These are phyloP conservation scores for Clonostachys byssicola DNA, from an alignment of 2,329 filamentous ascomycete species.

Conservation along the genomic window DNA sequence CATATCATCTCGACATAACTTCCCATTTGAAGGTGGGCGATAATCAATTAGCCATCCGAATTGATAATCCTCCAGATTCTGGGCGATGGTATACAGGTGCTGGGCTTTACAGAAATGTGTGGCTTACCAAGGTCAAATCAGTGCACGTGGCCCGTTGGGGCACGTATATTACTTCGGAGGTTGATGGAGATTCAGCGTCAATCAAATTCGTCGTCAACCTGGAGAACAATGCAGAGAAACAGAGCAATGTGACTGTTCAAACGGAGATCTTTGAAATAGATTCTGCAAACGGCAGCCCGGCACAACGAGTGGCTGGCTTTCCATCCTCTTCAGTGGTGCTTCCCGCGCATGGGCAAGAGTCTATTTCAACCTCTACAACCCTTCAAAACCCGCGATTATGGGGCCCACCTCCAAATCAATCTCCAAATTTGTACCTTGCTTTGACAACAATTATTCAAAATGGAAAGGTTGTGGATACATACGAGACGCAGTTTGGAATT, in stretches of 20 bases:
- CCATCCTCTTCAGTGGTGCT: neutral
- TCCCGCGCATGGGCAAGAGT: neutral
- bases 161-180: neutral
- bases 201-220: neutral
- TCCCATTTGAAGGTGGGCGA: slow-evolving; percentile 24
- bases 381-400: neutral
- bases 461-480: neutral
- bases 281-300: neutral
- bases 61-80: neutral
- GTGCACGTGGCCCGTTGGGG: neutral
- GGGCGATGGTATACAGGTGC: neutral
- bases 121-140: neutral
- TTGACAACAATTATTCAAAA: neutral
- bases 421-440: neutral
- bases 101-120: neutral
- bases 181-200: neutral
- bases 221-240: neutral
- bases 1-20: slow-evolving; percentile 45
- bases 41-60: neutral
- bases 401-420: neutral
- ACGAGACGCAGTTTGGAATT: neutral
- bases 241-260: neutral
- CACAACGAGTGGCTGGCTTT: neutral
- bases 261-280: neutral
- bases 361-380: neutral